These are phyloP conservation scores for Carex parvula DNA, from an alignment of 176 grass and related monocot genomes.

Conservation along the genomic window DNA sequence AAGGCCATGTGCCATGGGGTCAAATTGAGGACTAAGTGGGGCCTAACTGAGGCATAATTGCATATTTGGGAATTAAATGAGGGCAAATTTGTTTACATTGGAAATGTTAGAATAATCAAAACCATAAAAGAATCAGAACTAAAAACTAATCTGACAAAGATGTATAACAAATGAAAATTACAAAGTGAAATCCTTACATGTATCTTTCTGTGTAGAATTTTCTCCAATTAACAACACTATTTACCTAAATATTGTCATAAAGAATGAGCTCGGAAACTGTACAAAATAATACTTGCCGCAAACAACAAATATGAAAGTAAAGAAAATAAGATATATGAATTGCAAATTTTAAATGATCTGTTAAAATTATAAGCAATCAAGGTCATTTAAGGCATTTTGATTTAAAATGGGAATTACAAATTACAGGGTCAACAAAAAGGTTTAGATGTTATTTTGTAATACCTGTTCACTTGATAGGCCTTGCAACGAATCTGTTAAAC, in stretches of 20 bases:
- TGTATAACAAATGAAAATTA: background rate
- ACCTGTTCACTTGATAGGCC: slow-evolving; percentile 94
- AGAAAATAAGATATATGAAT: background rate
- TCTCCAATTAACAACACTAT: slow-evolving; percentile 93
- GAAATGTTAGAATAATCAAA: slow-evolving; percentile 2
- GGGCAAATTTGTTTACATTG: background rate
- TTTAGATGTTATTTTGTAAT: slow-evolving; percentile 7
- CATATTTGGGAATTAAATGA: background rate
- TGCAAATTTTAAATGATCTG: background rate
- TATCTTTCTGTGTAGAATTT: slow-evolving; percentile 94
- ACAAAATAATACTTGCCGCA: background rate
- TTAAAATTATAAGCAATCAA: background rate
- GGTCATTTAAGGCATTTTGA: background rate
- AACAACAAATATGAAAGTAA: slow-evolving; percentile 1
- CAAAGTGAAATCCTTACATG: slow-evolving; percentile 52
- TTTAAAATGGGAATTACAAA: background rate
- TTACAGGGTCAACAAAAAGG: slow-evolving; percentile 15
- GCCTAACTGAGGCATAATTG: background rate
- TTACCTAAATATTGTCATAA: slow-evolving; percentile 50
- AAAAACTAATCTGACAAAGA: background rate
- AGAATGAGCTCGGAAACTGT: background rate
- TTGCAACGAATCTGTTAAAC: slow-evolving; percentile 74
- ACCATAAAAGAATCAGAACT: slow-evolving; percentile 17
- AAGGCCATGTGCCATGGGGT: background rate
- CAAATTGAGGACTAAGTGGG: background rate